phyloP scores from a whole-genome alignment of 2,329 filamentous ascomycete species.

The Botrytis hyacinthi region DNA sequence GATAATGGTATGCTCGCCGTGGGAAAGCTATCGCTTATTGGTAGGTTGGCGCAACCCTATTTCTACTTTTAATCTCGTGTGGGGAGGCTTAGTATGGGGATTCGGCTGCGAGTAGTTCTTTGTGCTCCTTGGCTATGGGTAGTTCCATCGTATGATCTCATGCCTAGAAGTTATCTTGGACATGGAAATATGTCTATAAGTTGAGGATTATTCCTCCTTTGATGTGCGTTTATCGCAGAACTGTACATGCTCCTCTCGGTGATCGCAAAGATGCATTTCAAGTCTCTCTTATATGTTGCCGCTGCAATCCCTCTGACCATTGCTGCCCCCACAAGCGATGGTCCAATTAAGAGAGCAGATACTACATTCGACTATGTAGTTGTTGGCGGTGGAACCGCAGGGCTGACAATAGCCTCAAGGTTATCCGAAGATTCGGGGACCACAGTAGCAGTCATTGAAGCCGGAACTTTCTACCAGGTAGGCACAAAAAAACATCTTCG shows the following conservation, averaged over 20 bases:
- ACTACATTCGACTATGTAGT: conserved; percentile 43
- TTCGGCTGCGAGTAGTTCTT: neutral
- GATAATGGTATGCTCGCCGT: neutral
- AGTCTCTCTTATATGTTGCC: neutral
- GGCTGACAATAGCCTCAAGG: conserved; percentile 44
- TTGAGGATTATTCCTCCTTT: neutral
- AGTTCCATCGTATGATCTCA: neutral
- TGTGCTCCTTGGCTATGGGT: neutral
- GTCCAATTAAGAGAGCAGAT: neutral
- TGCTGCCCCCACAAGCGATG: neutral
- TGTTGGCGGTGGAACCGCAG: conserved; percentile 47
- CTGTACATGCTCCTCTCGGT: neutral
- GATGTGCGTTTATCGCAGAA: neutral
- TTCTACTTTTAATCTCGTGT: neutral
- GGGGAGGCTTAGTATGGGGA: neutral
- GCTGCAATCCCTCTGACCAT: neutral
- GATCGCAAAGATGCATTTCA: neutral
- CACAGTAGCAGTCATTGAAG: conserved; percentile 27
- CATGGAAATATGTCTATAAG: neutral
- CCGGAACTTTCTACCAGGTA: conserved; percentile 18
- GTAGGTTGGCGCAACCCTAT: neutral
- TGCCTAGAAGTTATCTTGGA: neutral
- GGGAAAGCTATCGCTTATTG: neutral
- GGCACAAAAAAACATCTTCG: neutral
- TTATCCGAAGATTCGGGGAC: conserved; percentile 58